These are phyloP conservation scores for Mycena haematopus DNA, from an alignment of 768 basidiomycete genomes.

Conservation along the genomic window DNA sequence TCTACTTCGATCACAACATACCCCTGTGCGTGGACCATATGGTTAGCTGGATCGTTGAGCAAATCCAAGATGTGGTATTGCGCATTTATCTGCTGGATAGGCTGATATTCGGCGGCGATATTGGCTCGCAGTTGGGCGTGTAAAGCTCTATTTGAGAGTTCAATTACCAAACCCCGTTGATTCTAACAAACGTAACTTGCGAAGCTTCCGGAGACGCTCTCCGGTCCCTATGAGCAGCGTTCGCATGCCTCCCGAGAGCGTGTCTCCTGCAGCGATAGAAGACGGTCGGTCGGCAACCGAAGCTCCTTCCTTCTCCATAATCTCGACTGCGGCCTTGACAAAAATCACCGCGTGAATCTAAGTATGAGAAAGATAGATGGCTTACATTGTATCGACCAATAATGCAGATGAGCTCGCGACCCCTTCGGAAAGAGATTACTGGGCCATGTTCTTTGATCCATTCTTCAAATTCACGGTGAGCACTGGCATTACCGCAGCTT, in stretches of 20 bases:
- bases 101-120: conserved; percentile 53
- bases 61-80: conserved; percentile 52
- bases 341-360: not conserved
- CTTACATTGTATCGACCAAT: conserved; percentile 47
- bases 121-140: conserved; percentile 66
- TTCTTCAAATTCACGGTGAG: conserved; percentile 60
- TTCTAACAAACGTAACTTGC: conserved; percentile 45
- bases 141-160: conserved; percentile 48
- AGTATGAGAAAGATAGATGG: not conserved
- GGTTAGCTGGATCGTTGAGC: conserved; percentile 47
- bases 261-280: conserved; percentile 64
- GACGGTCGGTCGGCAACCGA: conserved; percentile 60
- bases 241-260: conserved; percentile 63
- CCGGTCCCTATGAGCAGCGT: conserved; percentile 62
- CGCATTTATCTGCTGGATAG: conserved; percentile 54
- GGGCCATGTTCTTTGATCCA: conserved; percentile 69
- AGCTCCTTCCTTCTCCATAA: conserved; percentile 73
- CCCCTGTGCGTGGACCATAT: conserved; percentile 63
- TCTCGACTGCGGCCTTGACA: conserved; percentile 60
- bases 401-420: conserved; percentile 50
- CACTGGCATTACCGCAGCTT: conserved; percentile 35
- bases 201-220: conserved; percentile 65
- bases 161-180: not conserved
- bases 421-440: conserved; percentile 61
- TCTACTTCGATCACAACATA: conserved; percentile 15